Evolutionary conservation across 768 basidiomycete species (phyloP).

Genomic region (Collybia mongolica): DNA sequence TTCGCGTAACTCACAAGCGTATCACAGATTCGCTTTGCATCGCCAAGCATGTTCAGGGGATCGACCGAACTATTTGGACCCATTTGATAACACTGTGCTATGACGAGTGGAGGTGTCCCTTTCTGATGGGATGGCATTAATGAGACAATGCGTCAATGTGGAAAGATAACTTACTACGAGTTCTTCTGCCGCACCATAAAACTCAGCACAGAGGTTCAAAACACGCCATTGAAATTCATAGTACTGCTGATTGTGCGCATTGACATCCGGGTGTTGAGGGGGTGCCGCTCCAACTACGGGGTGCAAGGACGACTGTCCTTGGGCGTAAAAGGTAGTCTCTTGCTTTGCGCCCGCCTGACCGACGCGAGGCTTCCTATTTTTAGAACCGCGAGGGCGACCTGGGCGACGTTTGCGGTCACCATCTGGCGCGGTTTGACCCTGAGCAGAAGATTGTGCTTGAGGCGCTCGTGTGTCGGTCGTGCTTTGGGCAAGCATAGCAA

Average conservation of each 20-base stretch:
- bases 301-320: conserved; percentile 25
- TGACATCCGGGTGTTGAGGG: conserved; percentile 47
- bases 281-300: conserved; percentile 23
- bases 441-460: conserved; percentile 25
- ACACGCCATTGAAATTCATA: conserved; percentile 88
- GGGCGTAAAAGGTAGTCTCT: conserved; percentile 44
- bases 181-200: conserved; percentile 84
- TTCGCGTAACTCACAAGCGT: conserved; percentile 50
- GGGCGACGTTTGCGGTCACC: conserved; percentile 64
- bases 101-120: conserved; percentile 65
- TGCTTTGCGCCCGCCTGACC: conserved; percentile 28
- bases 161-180: conserved; percentile 57
- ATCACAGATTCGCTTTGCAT: conserved; percentile 79
- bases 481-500: conserved; percentile 13
- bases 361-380: conserved; percentile 56
- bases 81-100: conserved; percentile 80
- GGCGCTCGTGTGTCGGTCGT: conserved; percentile 22
- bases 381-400: conserved; percentile 78
- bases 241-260: conserved; percentile 71
- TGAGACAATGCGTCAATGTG: conserved; percentile 7
- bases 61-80: conserved; percentile 69
- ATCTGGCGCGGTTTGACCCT: too few relatives aligned
- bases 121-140: conserved; percentile 33
- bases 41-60: conserved; percentile 68
- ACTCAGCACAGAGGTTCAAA: conserved; percentile 79